Conservation (phyloP, 2,329 filamentous ascomycete species). For the Alternaria burnsii region DNA sequence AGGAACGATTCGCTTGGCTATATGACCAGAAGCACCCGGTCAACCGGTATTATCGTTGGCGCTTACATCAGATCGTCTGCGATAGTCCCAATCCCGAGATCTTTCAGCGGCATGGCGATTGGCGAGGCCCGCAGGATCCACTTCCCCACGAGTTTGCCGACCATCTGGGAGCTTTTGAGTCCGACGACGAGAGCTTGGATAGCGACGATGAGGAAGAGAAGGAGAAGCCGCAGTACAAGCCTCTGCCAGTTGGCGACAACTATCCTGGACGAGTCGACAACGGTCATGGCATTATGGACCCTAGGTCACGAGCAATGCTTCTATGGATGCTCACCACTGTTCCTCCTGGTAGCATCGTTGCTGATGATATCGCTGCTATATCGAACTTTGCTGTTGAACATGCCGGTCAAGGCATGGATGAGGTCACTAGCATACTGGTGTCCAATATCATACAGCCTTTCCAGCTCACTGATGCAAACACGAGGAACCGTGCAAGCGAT, state of each 20-base stretch:
- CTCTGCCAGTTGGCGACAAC: constrained; percentile 38
- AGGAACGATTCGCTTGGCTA: constrained; percentile 93
- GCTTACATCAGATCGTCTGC: constrained; percentile 86
- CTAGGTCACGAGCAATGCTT: constrained; percentile 68
- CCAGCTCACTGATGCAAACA: constrained; percentile 74
- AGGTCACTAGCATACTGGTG: constrained; percentile 89
- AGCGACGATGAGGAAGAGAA: constrained; percentile 76
- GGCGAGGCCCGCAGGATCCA: constrained; percentile 76
- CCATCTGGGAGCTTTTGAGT: constrained; percentile 78
- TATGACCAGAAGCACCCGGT: constrained; percentile 78
- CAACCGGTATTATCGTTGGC: constrained; percentile 92
- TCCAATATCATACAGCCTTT: constrained; percentile 83
- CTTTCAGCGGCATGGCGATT: constrained; percentile 56
- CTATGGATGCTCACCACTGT: constrained; percentile 84
- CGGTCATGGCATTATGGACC: constrained; percentile 40
- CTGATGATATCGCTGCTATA: constrained; percentile 84
- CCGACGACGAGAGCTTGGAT: constrained; percentile 44
- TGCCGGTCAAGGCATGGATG: constrained; percentile 82
- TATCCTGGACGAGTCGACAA: constrained; percentile 39
- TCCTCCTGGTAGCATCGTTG: constrained; percentile 76
- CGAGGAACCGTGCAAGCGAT: constrained; percentile 51
- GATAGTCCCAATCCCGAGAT: constrained; percentile 47
- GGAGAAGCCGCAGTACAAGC: constrained; percentile 33
- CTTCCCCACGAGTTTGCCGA: constrained; percentile 85
- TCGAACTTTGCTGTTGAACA: constrained; percentile 91